A percentile compares a stretch with the other conserved stretches of the same genome.
These are phyloP conservation scores for Penicillium silybi DNA, from an alignment of 495 filamentous ascomycete species.

Conservation along the genomic window DNA sequence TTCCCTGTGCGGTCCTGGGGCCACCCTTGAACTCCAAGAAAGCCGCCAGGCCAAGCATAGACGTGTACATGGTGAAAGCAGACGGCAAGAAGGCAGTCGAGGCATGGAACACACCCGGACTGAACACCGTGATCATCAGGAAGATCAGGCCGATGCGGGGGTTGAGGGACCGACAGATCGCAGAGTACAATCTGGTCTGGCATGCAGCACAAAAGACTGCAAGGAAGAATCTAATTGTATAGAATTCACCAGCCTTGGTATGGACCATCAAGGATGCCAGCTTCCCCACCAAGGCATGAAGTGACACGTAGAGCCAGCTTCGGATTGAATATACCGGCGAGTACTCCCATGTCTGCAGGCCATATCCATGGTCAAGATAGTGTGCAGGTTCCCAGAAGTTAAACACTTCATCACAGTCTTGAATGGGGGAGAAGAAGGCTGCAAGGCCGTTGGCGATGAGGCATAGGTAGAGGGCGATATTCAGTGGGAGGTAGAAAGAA, in stretches of 20 bases:
- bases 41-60: conserved; percentile 77
- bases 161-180: conserved; percentile 69
- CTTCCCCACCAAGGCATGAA: conserved; percentile 73
- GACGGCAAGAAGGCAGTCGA: conserved; percentile 85
- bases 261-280: conserved; percentile 57
- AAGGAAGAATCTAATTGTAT: conserved; percentile 71
- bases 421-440: conserved; percentile 84
- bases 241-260: conserved; percentile 71
- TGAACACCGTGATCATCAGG: conserved; percentile 67
- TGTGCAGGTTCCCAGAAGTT: conserved; percentile 99
- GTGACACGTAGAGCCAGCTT: conserved; percentile 88
- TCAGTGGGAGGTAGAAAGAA: conserved; percentile 64
- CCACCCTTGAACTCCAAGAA: conserved; percentile 84
- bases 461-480: conserved; percentile 73
- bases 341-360: conserved; percentile 98
- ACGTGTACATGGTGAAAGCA: conserved; percentile 94
- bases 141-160: conserved; percentile 80
- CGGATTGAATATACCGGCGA: conserved; percentile 93
- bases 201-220: conserved; percentile 72
- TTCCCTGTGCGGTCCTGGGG: conserved; percentile 71
- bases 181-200: conserved; percentile 74
- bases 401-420: conserved; percentile 98
- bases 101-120: conserved; percentile 90
- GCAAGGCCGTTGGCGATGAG: conserved; percentile 67
- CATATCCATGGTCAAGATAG: conserved; percentile 89